Base-by-base conservation (phyloP, 1,284 basidiomycete species). In the Phlebopus sp. region DNA sequence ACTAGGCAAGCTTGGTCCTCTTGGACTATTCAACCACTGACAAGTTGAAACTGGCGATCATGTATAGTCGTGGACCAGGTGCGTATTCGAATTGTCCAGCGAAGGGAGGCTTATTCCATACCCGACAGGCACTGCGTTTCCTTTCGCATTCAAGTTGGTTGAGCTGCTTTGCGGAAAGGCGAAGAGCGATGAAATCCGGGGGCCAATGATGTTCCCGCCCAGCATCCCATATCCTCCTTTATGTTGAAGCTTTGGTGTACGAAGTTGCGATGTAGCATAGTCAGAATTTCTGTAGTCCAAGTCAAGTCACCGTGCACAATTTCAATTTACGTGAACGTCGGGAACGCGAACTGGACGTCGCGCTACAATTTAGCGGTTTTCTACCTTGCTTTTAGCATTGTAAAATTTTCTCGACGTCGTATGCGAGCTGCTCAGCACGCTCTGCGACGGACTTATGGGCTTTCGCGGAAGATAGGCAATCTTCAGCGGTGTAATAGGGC, bases 191-290 rank as follows among this genome's bases (percentile, higher is more conserved):
- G 81, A 91, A 57, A 79, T 93, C 7, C 71, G 74, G 8, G 78
- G 60, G 0, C 88, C 88, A 0, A 90, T 94, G 86, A 70, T 87
- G n/a, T 89, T 91, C 56, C 85, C 86, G n/a, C 41, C 66, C 1
- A 68, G 73, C n/a, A 78, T 77, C 7, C 72, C 71, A 19, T 78
- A 74, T 46, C 53, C 60, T 27, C 59, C 55, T 11, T 64, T 39
- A 49, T 11, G 36, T n/a, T 44, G 17, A 31, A 30, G 30, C 13
- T 23, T 37, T 18, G 21, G 4, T 23, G 10, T 8, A 15, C 4
- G 21, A 29, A 3, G 37, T 27, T 17, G 27, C 9, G 9, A 4
- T 29, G 8, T 29, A 9, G n/a, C n/a, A 29, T 29, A 29, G 21
- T 23, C 21, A 23, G 6, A 23, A 6, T 11, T 19, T 6, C 10